Evolutionary conservation across 371 early-diverging fungal species (phyloP).

Genomic region (Lichtheimia hyalospora): DNA sequence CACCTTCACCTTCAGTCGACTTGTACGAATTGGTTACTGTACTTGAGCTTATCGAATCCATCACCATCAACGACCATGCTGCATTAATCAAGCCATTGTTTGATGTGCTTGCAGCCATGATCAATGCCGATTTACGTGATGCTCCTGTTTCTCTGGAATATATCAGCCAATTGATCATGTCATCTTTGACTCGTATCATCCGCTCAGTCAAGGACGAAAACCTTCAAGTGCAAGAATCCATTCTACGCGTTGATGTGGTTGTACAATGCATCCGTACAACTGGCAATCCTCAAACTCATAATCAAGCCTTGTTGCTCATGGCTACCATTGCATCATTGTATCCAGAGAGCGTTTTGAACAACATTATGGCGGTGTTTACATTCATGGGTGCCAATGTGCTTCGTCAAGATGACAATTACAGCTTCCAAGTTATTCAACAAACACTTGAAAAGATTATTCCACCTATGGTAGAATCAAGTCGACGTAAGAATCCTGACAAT

Average conservation of each 20-base stretch:
- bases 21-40: slow-evolving; percentile 64
- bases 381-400: slow-evolving; percentile 97
- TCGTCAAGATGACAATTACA: slow-evolving; percentile 94
- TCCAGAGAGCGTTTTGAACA: slow-evolving; percentile 85
- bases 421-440: slow-evolving; percentile 92
- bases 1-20: slow-evolving; percentile 18
- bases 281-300: slow-evolving; percentile 95
- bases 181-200: slow-evolving; percentile 68
- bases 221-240: slow-evolving; percentile 40
- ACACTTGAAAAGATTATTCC: slow-evolving; percentile 88
- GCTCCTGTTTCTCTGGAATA: slow-evolving; percentile 79
- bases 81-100: slow-evolving; percentile 70
- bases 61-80: slow-evolving; percentile 45
- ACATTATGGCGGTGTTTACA: slow-evolving; percentile 96
- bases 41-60: slow-evolving; percentile 72
- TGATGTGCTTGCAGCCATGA: slow-evolving; percentile 70
- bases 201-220: slow-evolving; percentile 53
- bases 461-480: slow-evolving; percentile 69
- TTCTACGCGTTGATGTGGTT: slow-evolving; percentile 80
- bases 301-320: slow-evolving; percentile 85
- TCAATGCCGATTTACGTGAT: slow-evolving; percentile 57
- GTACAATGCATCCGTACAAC: slow-evolving; percentile 89
- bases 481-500: slow-evolving; percentile 47
- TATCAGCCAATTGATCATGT: slow-evolving; percentile 83
- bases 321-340: slow-evolving; percentile 82